These are phyloP conservation scores for Phialemoniopsis sp. DNA, from an alignment of 2,329 filamentous ascomycete genomes.

Conservation along the genomic window DNA sequence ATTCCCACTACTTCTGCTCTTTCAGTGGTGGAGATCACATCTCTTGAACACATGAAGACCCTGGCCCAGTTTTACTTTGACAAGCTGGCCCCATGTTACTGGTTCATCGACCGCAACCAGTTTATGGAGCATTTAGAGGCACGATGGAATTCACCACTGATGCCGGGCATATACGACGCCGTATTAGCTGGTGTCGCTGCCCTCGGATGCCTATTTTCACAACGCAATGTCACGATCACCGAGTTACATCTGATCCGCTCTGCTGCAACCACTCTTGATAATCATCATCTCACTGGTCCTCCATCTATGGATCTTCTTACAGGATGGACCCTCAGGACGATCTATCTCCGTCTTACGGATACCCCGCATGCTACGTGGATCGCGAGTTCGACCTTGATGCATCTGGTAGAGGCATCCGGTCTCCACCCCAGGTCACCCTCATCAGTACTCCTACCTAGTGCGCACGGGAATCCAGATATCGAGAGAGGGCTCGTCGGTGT, in stretches of 20 bases:
- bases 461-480: constrained; percentile 27
- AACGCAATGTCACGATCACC: constrained; percentile 27
- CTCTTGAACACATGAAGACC: constrained; percentile 39
- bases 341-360: constrained; percentile 48
- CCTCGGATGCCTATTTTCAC: constrained; percentile 47
- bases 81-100: constrained; percentile 48
- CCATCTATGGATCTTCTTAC: constrained; percentile 35
- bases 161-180: constrained; percentile 33
- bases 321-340: constrained; percentile 47
- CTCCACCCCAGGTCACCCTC: constrained; percentile 32
- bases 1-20: constrained; percentile 1
- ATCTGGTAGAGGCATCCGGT: constrained; percentile 50
- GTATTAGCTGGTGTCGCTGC: constrained; percentile 52
- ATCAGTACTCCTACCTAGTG: constrained; percentile 17
- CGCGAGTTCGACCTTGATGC: constrained; percentile 53
- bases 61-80: constrained; percentile 45
- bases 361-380: constrained; percentile 53
- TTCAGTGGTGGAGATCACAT: constrained; percentile 29
- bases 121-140: constrained; percentile 21
- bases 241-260: constrained; percentile 41
- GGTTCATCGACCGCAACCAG: constrained; percentile 34
- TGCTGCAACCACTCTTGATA: constrained; percentile 37
- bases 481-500: constrained; percentile 41
- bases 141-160: constrained; percentile 25
- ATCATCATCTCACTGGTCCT: constrained; percentile 25